phyloP scores from a whole-genome alignment of 2,329 filamentous ascomycete species.

The Aspergillus ibericus region DNA sequence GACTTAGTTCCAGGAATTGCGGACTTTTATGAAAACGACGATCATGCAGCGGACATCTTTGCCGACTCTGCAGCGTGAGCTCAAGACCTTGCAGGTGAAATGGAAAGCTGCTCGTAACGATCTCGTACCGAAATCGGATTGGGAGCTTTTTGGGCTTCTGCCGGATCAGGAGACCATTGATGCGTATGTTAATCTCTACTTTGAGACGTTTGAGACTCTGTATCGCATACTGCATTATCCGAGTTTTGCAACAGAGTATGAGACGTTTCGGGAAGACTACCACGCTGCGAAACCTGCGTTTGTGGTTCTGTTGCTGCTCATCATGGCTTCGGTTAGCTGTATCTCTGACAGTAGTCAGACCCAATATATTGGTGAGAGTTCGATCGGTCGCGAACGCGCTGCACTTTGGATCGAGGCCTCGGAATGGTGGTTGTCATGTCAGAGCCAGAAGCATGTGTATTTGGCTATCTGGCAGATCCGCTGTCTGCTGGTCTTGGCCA shows the following conservation, averaged over 20 bases:
- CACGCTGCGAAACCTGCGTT: conserved; percentile 17
- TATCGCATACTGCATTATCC: conserved; percentile 27
- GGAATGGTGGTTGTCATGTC: conserved; percentile 23
- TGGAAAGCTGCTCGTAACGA: conserved; percentile 19
- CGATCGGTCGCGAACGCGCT: conserved; percentile 18
- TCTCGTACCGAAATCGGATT: conserved; percentile 5
- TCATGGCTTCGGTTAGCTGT: conserved; percentile 21
- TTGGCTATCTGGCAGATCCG: conserved; percentile 51
- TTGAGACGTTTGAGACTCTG: conserved; percentile 23
- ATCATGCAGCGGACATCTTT: conserved; percentile 21
- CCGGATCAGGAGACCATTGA: conserved; percentile 21
- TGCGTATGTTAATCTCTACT: conserved; percentile 22
- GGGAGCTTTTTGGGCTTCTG: conserved; percentile 20
- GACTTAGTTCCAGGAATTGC: conserved; percentile 22
- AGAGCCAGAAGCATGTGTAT: conserved; percentile 53
- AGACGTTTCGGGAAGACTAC: conserved; percentile 15
- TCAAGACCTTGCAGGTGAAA: conserved; percentile 20
- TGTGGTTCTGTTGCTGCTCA: conserved; percentile 20
- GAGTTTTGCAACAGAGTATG: conserved; percentile 25
- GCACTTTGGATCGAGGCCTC: conserved; percentile 21
- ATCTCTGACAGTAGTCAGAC: conserved; percentile 12
- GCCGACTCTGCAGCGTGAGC: conserved; percentile 20
- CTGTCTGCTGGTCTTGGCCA: conserved; percentile 50
- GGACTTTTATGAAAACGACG: conserved; percentile 23
- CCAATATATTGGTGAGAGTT: conserved; percentile 21